Evolutionary conservation across 768 basidiomycete genomes (phyloP), one percentile per base, ranked within the genome.

Genomic region (Lactarius vividus): DNA sequence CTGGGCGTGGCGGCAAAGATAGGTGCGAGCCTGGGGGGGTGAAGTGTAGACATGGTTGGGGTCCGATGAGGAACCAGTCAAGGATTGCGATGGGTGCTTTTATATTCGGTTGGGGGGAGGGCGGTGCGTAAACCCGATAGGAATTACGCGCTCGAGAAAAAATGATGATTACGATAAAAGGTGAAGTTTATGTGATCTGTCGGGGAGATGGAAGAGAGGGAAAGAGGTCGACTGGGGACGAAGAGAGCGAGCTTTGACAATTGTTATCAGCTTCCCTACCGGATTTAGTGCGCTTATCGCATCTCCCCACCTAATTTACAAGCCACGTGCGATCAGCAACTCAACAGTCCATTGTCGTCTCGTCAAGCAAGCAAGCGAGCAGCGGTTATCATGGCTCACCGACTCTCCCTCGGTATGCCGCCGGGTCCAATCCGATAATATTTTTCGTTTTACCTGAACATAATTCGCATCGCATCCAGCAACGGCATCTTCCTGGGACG

Each of bases 1-100:
- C 88, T 91, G 69, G 92, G 92, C 59, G 90, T 85, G 61, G 77
- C 81, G 63, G 87, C 83, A 70, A 92, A 92, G 63, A 87, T 89
- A 70, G 85, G 78, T 9, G 89, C 84, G 33, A 92, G 81, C 71
- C 91, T 81, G 44, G 90, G 84, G 28, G 91, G 91, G 65, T 92
- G 90, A 60, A 92, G 74, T 35, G 73, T 70, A 31, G 63, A 64
- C 63, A 69, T 62, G 57, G 56, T 69, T 65, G 70, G 40, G 39
- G 59, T 61, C 35, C 18, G 63, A 61, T 60, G 64, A n/a, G 61
- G 58, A 62, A 15, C 40, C 37, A 20, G 46, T 61, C 52, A 64
- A 28, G 29, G 39, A 42, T 5, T 18, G 39, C n/a, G 31, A 40
- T 29, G 29, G n/a, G 40, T 39, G 35, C 53, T 62, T 62, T 64